Base-by-base conservation (phyloP, 441 rosid genomes). In the Biscutella laevigata region DNA sequence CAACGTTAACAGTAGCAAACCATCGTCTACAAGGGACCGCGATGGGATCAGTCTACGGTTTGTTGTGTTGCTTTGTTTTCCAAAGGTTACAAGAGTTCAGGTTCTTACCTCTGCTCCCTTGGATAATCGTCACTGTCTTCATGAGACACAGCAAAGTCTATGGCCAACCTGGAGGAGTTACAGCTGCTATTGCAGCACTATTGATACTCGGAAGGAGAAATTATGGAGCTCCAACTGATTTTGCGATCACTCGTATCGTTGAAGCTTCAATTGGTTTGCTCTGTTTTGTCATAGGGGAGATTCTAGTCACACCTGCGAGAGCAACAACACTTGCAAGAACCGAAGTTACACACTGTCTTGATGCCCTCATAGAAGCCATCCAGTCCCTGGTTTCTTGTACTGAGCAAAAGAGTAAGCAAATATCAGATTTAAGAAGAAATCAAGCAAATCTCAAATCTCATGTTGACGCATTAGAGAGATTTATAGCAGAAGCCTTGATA, bases 1-100 rank as follows among this genome's bases (percentile, higher is more conserved):
- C 94, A 26, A 84, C 79, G 39, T 61, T 84, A 22, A 71, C 79
- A 9, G 55, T 70, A 2, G 78, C 94, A 0, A 88, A 88, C 57
- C 77, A 88, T n/a, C 74, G 94, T 5, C 83, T 74, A 1, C 91
- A 79, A 63, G 94, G 91, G 43, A 84, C 91, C 0, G 91, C 84
- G 3, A 72, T 82, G 76, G 96, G 94, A 56, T 88, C 91, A 17
- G 78, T 82, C 41, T 84, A 84, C 12, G 94, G 88, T 36, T 37
- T 84, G 38, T 6, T 88, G 3, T 77, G 88, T 48, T 82, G 76
- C 76, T 74, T 58, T 52, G 37, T 84, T 32, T 72, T 84, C 58
- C 75, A 61, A 4, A 60, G 46, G 8, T 25, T 69, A 11, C 30
- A 39, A 42, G 68, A 83, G 26, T 59, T 81, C 15, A 65, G 83